phyloP scores from a whole-genome alignment of 345 rosid species.

The Citrus sinensis region DNA sequence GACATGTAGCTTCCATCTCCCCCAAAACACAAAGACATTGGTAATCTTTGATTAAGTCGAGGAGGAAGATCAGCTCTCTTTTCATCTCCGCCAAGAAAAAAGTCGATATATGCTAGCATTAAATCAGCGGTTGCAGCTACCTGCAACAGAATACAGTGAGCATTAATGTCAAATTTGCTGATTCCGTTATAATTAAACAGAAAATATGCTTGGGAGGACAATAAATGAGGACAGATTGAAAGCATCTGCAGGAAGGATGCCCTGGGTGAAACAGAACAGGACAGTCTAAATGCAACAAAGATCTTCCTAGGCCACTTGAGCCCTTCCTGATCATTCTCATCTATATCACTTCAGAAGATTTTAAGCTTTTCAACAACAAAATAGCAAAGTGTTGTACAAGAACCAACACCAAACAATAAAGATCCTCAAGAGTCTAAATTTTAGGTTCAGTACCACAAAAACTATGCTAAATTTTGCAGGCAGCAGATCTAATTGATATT shows the following conservation, averaged over 20 bases:
- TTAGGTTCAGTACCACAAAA: background rate
- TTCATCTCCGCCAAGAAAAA: slow-evolving; percentile 95
- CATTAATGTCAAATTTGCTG: background rate
- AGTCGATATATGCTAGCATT: slow-evolving; percentile 84
- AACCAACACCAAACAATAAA: background rate
- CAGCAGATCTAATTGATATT: background rate
- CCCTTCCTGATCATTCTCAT: background rate
- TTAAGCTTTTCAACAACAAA: background rate
- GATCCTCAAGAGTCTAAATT: background rate
- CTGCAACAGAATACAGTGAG: slow-evolving; percentile 30
- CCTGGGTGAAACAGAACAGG: background rate
- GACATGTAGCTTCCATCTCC: slow-evolving; percentile 96
- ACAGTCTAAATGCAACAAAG: background rate
- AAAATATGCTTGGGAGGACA: background rate
- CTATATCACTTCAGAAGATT: background rate
- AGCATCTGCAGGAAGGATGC: background rate
- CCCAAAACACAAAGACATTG: slow-evolving; percentile 73
- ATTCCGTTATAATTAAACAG: background rate
- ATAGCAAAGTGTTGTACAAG: background rate
- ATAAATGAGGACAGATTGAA: background rate
- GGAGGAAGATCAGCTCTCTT: slow-evolving; percentile 88
- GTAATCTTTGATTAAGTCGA: slow-evolving; percentile 67
- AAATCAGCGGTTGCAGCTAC: slow-evolving; percentile 83
- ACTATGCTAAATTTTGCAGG: background rate
- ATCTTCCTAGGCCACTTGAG: background rate